Percentiles rank a stretch among this genome's conserved stretches.
These are phyloP conservation scores for Chrysochromulina parva DNA, from an alignment of 78 protist species.

Conservation along the genomic window DNA sequence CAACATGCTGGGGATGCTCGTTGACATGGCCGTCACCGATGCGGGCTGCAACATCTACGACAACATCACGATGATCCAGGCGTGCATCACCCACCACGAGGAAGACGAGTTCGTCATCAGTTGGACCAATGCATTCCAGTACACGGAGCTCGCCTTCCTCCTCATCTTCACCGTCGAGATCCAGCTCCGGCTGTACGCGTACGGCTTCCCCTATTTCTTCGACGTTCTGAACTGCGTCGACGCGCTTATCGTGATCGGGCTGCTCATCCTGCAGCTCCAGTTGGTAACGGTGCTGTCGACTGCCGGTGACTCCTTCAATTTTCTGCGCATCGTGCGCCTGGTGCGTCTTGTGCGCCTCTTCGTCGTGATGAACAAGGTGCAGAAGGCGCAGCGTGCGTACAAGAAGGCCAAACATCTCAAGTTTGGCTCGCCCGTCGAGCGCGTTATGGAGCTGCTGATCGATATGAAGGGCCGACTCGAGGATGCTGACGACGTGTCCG, in stretches of 20 bases:
- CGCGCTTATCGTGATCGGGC: neutral
- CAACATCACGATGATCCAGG: too few species aligned
- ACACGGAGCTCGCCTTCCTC: neutral
- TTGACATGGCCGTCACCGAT: too few species aligned
- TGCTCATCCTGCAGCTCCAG: neutral
- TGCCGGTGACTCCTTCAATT: neutral
- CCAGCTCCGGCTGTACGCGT: neutral
- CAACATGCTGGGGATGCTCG: too few species aligned
- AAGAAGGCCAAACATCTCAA: neutral
- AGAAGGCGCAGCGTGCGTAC: neutral
- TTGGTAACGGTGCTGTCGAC: neutral
- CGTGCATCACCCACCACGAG: too few species aligned
- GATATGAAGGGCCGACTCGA: neutral
- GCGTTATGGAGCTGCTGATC: neutral
- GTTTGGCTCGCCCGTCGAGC: neutral
- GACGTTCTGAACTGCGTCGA: neutral
- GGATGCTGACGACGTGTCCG: neutral
- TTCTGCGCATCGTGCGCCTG: neutral
- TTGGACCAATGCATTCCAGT: neutral
- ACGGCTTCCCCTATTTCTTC: neutral
- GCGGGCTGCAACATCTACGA: too few species aligned
- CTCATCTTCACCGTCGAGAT: neutral
- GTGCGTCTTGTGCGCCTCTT: conserved; percentile 7
- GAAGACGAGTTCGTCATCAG: neutral
- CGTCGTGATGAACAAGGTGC: neutral